Conservation (phyloP, 2,329 filamentous ascomycete genomes). For the Fusarium lateritium region DNA sequence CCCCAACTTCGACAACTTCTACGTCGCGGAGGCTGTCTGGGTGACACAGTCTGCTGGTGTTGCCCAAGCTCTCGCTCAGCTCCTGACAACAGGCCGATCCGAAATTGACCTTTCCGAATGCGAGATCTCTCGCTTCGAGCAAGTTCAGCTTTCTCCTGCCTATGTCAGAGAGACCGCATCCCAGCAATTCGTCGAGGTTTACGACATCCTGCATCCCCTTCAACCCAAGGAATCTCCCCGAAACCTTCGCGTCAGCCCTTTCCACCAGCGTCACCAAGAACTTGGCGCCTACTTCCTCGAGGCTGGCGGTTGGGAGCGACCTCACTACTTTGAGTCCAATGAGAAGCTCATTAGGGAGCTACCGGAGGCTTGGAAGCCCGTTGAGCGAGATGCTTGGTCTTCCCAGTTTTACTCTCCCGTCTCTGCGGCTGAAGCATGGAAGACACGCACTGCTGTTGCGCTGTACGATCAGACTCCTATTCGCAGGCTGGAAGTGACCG, state of each 20-base stretch:
- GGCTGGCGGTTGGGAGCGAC: slow-evolving; percentile 72
- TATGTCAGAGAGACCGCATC: slow-evolving; percentile 72
- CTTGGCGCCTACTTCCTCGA: slow-evolving; percentile 73
- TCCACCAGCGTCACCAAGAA: slow-evolving; percentile 67
- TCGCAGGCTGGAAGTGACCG: slow-evolving; percentile 70
- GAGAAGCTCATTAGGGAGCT: slow-evolving; percentile 64
- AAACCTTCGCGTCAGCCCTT: slow-evolving; percentile 71
- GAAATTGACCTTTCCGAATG: slow-evolving; percentile 71
- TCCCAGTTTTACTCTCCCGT: slow-evolving; percentile 70
- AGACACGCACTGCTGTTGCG: slow-evolving; percentile 72
- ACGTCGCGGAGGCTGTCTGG: slow-evolving; percentile 76
- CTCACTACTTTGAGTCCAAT: slow-evolving; percentile 74
- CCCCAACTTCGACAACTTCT: slow-evolving; percentile 72
- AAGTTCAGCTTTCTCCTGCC: slow-evolving; percentile 68
- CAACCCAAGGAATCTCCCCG: slow-evolving; percentile 71
- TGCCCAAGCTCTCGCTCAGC: slow-evolving; percentile 71
- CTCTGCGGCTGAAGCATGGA: slow-evolving; percentile 73
- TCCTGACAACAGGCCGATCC: slow-evolving; percentile 69
- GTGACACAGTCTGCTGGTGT: slow-evolving; percentile 76
- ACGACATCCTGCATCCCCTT: slow-evolving; percentile 74
- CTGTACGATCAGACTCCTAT: slow-evolving; percentile 76
- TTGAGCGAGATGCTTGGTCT: slow-evolving; percentile 72
- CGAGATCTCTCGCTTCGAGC: slow-evolving; percentile 72
- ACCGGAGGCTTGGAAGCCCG: slow-evolving; percentile 68
- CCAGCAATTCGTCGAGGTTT: slow-evolving; percentile 75